Evolutionary conservation across 208 protist species (phyloP).

Genomic region (Leishmania tropica): DNA sequence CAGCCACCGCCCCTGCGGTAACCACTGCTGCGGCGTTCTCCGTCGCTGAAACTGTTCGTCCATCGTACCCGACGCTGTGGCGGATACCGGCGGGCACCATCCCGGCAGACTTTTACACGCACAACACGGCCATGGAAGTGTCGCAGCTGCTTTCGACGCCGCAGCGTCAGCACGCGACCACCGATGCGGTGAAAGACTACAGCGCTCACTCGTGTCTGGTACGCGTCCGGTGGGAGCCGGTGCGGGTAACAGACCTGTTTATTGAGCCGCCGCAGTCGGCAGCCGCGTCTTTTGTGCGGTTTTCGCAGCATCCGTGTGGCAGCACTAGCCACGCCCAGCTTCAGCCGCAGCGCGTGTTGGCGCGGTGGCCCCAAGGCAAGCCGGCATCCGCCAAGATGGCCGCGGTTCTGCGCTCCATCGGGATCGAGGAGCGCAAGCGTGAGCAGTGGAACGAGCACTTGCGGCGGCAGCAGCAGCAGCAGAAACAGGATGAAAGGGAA

Average conservation of each 20-base stretch:
- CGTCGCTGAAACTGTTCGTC: constrained; percentile 6
- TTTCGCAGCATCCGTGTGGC: background rate
- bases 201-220: constrained; percentile 49
- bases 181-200: constrained; percentile 27
- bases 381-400: constrained; percentile 21
- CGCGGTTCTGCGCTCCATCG: constrained; percentile 42
- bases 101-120: constrained; percentile 21
- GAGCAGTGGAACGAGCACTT: constrained; percentile 44
- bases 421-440: constrained; percentile 39
- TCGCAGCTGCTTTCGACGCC: background rate
- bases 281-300: background rate
- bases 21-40: constrained; percentile 13
- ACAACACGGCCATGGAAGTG: constrained; percentile 4
- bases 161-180: background rate
- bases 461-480: constrained; percentile 9
- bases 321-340: background rate
- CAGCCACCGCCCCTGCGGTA: background rate
- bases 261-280: background rate
- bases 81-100: constrained; percentile 45
- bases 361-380: constrained; percentile 52
- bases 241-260: constrained; percentile 11
- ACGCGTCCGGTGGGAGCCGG: constrained; percentile 42
- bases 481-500: background rate
- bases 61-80: constrained; percentile 37
- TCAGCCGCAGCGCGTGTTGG: constrained; percentile 45